Conservation (phyloP, 2,329 filamentous ascomycete species). For the Xylaria sp. region DNA sequence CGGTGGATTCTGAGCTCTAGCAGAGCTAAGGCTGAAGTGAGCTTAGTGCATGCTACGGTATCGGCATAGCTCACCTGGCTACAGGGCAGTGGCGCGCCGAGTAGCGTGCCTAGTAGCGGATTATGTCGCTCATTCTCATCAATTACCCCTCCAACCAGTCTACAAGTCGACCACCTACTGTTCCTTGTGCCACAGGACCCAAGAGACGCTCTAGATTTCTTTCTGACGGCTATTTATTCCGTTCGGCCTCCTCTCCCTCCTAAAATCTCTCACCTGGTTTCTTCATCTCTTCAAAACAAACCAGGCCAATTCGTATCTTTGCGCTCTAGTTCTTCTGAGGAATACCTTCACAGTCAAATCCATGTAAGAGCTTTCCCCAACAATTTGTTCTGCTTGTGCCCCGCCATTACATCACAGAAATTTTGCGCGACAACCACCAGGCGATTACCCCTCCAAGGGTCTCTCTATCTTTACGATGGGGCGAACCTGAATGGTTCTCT, state of each 20-base stretch:
- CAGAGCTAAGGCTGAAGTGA: slow-evolving; percentile 21
- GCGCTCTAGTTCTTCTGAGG: slow-evolving; percentile 14
- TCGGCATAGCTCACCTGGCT: slow-evolving; percentile 21
- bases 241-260: slow-evolving; percentile 21
- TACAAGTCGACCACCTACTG: slow-evolving; percentile 36
- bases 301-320: slow-evolving; percentile 6
- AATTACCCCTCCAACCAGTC: slow-evolving; percentile 39
- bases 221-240: slow-evolving; percentile 38
- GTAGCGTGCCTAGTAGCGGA: slow-evolving; percentile 15
- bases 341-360: slow-evolving; percentile 12
- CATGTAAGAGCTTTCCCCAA: slow-evolving; percentile 40
- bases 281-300: slow-evolving; percentile 23
- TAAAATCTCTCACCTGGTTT: slow-evolving; percentile 28
- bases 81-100: neutral
- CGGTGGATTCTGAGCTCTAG: slow-evolving; percentile 9
- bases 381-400: slow-evolving; percentile 22
- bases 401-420: slow-evolving; percentile 38
- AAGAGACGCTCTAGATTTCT: slow-evolving; percentile 21
- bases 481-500: slow-evolving; percentile 23
- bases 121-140: slow-evolving; percentile 36
- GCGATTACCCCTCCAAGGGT: slow-evolving; percentile 33
- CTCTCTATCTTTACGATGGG: neutral
- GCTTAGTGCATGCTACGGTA: slow-evolving; percentile 19
- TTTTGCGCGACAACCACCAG: slow-evolving; percentile 22
- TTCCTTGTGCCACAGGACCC: slow-evolving; percentile 35